A percentile compares a stretch with the other conserved stretches of the same genome.
phyloP scores from a whole-genome alignment of 371 early-diverging fungal species.

The Mucor piriformis region DNA sequence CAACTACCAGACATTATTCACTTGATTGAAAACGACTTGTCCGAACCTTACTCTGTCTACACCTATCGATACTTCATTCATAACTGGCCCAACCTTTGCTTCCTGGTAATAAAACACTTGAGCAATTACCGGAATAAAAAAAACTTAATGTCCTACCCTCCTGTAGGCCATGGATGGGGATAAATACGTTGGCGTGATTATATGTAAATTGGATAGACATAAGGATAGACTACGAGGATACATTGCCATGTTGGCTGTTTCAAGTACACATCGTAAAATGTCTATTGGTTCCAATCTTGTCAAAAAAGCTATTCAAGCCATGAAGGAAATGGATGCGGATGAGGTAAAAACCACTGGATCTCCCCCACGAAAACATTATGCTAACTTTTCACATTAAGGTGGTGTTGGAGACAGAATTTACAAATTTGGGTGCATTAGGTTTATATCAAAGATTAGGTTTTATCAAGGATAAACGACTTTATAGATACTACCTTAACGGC shows the following conservation, averaged over 20 bases:
- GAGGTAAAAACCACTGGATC: conserved; percentile 61
- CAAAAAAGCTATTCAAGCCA: conserved; percentile 68
- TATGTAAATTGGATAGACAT: conserved; percentile 88
- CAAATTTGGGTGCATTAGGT: conserved; percentile 83
- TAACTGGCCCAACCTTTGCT: conserved; percentile 86
- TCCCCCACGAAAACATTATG: too few species aligned
- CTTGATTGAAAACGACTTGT: conserved; percentile 89
- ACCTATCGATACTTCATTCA: conserved; percentile 97
- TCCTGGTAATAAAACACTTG: conserved; percentile 61
- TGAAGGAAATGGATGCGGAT: conserved; percentile 81
- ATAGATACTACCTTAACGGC: conserved; percentile 92
- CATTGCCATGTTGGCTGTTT: conserved; percentile 96
- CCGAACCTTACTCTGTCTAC: conserved; percentile 96
- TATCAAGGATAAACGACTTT: conserved; percentile 87
- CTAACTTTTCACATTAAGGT: conserved; percentile 33
- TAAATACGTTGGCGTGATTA: conserved; percentile 82
- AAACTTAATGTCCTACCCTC: too few species aligned
- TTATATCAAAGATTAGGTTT: conserved; percentile 94
- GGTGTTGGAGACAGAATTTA: conserved; percentile 92
- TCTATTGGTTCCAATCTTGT: conserved; percentile 84
- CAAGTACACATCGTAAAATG: conserved; percentile 72
- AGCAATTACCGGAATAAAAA: too few species aligned
- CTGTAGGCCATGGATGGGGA: conserved; percentile 64
- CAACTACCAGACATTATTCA: conserved; percentile 75
- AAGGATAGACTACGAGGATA: conserved; percentile 80